phyloP scores from a whole-genome alignment of 306 rosid species.

The Cajanus cajan region DNA sequence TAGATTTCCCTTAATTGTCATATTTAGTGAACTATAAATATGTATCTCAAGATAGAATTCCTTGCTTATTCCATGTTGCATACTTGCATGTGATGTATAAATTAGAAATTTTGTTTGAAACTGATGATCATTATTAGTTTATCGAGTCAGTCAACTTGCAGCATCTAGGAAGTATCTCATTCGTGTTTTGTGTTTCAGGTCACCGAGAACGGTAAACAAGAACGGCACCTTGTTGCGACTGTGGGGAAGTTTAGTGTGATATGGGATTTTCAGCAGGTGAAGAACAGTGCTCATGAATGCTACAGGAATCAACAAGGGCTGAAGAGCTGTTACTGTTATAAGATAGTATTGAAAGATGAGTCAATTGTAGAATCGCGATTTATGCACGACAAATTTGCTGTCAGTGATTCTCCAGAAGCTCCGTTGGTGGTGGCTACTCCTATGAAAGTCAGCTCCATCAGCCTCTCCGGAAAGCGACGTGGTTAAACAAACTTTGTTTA shows the following conservation, averaged over 20 bases:
- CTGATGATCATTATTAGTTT: not conserved
- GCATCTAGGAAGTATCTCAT: not conserved
- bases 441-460: conserved; percentile 90
- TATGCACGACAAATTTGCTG: conserved; percentile 88
- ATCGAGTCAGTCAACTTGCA: not conserved
- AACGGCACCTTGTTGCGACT: conserved; percentile 86
- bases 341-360: conserved; percentile 84
- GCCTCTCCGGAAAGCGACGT: conserved; percentile 68
- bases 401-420: conserved; percentile 83
- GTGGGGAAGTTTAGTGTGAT: conserved; percentile 97
- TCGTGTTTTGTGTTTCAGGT: conserved; percentile 54
- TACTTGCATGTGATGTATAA: conserved; percentile 10
- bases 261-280: conserved; percentile 96
- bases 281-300: conserved; percentile 80
- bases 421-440: conserved; percentile 95
- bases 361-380: conserved; percentile 85
- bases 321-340: conserved; percentile 92
- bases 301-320: conserved; percentile 91
- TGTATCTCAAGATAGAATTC: not conserved
- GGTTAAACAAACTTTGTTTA: conserved; percentile 23
- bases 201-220: conserved; percentile 93
- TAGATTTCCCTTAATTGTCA: not conserved
- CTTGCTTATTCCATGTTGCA: conserved; percentile 18
- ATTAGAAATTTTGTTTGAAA: not conserved
- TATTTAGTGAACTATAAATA: not conserved